Percentiles rank a stretch among this genome's conserved stretches.
Conservation (phyloP, 2,329 filamentous ascomycete species). For the Herpotrichia juniperi region DNA sequence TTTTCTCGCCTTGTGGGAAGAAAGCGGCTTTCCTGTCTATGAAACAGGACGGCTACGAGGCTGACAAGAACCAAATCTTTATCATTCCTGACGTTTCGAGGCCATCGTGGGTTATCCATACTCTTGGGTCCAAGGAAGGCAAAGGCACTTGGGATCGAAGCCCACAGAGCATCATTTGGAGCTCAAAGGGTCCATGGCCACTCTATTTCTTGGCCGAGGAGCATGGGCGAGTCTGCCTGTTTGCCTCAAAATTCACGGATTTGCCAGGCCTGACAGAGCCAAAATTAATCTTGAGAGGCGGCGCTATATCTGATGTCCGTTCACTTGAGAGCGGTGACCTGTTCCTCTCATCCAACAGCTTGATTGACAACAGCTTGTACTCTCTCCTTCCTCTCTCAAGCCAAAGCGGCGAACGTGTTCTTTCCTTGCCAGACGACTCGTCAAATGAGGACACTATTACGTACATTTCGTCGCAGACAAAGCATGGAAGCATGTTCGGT, state of each 20-base stretch:
- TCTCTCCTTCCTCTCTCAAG: slow-evolving; percentile 56
- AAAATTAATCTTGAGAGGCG: slow-evolving; percentile 39
- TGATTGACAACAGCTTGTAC: slow-evolving; percentile 76
- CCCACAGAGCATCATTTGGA: slow-evolving; percentile 58
- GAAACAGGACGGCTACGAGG: slow-evolving; percentile 78
- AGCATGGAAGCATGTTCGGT: slow-evolving; percentile 70
- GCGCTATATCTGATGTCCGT: slow-evolving; percentile 52
- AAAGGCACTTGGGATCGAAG: slow-evolving; percentile 65
- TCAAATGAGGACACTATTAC: slow-evolving; percentile 33
- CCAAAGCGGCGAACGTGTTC: slow-evolving; percentile 13
- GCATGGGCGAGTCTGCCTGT: slow-evolving; percentile 67
- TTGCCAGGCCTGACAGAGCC: slow-evolving; percentile 23
- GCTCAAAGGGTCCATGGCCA: slow-evolving; percentile 57
- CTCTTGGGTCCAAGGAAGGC: slow-evolving; percentile 67
- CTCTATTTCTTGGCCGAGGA: slow-evolving; percentile 79
- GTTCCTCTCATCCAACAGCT: slow-evolving; percentile 70
- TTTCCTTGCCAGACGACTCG: slow-evolving; percentile 25
- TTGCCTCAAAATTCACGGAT: slow-evolving; percentile 58
- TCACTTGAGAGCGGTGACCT: slow-evolving; percentile 60
- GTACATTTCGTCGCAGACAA: slow-evolving; percentile 67
- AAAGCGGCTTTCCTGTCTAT: slow-evolving; percentile 80
- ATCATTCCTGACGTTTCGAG: slow-evolving; percentile 67
- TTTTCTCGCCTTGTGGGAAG: slow-evolving; percentile 75
- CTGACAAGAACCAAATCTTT: slow-evolving; percentile 74
- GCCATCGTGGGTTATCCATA: slow-evolving; percentile 64